phyloP scores from a whole-genome alignment of 1,284 basidiomycete species.

The Cerioporus squamosus region DNA sequence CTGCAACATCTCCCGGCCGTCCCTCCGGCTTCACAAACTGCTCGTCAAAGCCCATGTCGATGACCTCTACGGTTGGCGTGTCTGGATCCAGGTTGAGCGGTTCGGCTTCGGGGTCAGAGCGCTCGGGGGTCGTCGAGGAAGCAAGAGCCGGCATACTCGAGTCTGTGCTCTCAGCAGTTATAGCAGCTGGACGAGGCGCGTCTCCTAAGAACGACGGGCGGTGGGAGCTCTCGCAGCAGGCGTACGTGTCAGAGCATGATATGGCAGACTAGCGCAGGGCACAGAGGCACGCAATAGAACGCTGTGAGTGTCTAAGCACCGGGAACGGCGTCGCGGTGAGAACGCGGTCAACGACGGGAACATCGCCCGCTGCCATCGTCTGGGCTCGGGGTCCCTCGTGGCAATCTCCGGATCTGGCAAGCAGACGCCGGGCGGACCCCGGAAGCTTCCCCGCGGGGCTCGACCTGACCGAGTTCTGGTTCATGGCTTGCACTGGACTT shows the following conservation, averaged over 20 bases:
- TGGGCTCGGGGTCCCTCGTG: conserved; percentile 3
- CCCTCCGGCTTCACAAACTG: conserved; percentile 42
- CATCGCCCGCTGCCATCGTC: not conserved
- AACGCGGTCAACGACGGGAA: not conserved
- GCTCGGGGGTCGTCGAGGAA: conserved; percentile 7
- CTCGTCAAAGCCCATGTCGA: conserved; percentile 42
- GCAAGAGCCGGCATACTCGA: conserved; percentile 5
- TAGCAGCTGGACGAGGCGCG: not conserved
- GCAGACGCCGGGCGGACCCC: conserved; percentile 15
- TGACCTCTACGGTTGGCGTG: not conserved
- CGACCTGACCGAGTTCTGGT: not conserved
- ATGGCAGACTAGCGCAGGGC: conserved; percentile 13
- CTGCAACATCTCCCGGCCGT: conserved; percentile 44
- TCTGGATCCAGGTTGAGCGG: conserved; percentile 21
- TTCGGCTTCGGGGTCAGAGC: conserved; percentile 21
- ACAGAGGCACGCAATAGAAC: conserved; percentile 9
- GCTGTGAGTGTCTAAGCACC: conserved; percentile 14
- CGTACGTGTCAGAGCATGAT: conserved; percentile 26
- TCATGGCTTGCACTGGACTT: not conserved
- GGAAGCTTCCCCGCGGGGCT: conserved; percentile 25
- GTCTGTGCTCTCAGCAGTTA: conserved; percentile 3
- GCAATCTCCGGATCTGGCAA: not conserved
- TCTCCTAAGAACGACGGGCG: not conserved
- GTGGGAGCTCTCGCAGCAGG: conserved; percentile 5
- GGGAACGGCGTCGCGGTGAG: conserved; percentile 4